Conservation (phyloP, 140 eudicot genomes). For the Cichorium intybus region DNA sequence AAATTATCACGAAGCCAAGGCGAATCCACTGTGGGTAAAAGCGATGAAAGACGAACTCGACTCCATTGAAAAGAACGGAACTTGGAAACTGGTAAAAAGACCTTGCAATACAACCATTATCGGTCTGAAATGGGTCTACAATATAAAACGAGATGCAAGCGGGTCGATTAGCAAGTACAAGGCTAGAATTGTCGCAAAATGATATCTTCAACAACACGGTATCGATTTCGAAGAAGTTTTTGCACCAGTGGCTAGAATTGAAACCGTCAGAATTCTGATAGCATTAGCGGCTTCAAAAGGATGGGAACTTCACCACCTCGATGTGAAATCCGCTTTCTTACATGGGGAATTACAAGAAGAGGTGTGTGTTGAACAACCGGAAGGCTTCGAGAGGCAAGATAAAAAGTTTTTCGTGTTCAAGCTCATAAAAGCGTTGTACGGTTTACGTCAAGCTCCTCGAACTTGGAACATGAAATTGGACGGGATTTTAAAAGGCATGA, state of each 20-base stretch:
- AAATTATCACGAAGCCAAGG: too few relatives aligned
- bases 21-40: constrained; percentile 3
- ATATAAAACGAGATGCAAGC: too few relatives aligned
- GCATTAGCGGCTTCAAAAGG: background rate
- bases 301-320: background rate
- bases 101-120: background rate
- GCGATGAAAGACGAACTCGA: background rate
- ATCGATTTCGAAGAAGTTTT: too few relatives aligned
- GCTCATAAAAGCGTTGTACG: background rate
- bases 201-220: too few relatives aligned
- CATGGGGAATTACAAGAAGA: too few relatives aligned
- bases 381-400: background rate
- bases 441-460: background rate
- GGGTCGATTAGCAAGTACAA: too few relatives aligned
- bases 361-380: constrained; percentile 1
- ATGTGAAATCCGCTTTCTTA: constrained; percentile 5
- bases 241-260: too few relatives aligned
- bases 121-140: too few relatives aligned
- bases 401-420: background rate
- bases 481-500: background rate
- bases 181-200: too few relatives aligned
- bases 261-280: too few relatives aligned
- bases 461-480: constrained; percentile 1
- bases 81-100: background rate
- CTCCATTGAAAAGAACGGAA: background rate